phyloP scores from a whole-genome alignment of 306 rosid genomes.

The Cucurbita argyrosperma region DNA sequence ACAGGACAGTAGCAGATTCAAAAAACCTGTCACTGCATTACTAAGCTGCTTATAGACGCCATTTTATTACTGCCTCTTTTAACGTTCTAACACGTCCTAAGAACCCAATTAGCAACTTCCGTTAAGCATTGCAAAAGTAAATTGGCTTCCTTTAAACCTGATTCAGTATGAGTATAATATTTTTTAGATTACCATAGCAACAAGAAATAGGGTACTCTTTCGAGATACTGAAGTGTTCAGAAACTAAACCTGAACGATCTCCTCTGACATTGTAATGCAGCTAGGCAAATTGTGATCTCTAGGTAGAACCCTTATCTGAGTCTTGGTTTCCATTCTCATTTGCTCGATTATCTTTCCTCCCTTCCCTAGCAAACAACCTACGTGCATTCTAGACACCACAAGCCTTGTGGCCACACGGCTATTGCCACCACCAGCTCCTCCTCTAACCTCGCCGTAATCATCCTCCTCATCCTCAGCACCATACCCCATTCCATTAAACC shows the following conservation, averaged over 20 bases:
- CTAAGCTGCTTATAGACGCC: not conserved
- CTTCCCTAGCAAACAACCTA: conserved; percentile 89
- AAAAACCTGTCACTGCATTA: not conserved
- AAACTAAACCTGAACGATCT: conserved; percentile 89
- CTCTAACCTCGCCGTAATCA: conserved; percentile 25
- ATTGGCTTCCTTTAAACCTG: not conserved
- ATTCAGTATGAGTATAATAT: not conserved
- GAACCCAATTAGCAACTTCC: not conserved
- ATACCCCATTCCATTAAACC: conserved; percentile 22
- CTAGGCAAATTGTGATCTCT: conserved; percentile 91
- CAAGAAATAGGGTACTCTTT: not conserved
- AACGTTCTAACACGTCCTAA: not conserved
- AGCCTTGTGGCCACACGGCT: conserved; percentile 64
- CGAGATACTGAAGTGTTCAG: conserved; percentile 2
- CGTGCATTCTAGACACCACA: conserved; percentile 94
- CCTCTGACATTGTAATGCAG: conserved; percentile 90
- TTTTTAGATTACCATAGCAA: not conserved
- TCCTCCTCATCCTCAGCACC: conserved; percentile 54
- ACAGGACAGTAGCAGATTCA: not conserved
- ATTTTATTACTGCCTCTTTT: not conserved
- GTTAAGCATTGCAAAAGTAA: not conserved
- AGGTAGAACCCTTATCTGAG: conserved; percentile 93
- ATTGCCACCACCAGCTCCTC: conserved; percentile 25
- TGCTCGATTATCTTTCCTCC: conserved; percentile 99
- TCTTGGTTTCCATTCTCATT: conserved; percentile 94